Conservation (phyloP, 768 basidiomycete genomes). For the Boletus vermiculosoides region DNA sequence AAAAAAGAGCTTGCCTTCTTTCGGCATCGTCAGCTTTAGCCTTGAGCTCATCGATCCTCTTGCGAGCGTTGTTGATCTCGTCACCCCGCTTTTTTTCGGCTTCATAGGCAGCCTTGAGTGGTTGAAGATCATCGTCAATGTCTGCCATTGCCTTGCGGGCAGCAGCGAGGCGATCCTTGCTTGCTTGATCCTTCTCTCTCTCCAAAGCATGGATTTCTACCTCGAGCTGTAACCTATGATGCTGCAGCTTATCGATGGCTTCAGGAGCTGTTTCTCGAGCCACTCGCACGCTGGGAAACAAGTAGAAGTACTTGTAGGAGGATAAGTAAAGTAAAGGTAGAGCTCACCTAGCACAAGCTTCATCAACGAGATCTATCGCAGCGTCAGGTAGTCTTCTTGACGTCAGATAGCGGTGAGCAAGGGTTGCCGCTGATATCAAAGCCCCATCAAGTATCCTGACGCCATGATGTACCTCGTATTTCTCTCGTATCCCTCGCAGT, state of each 20-base stretch:
- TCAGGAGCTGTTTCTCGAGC: conserved; percentile 94
- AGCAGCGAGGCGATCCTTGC: conserved; percentile 72
- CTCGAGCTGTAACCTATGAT: conserved; percentile 85
- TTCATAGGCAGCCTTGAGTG: conserved; percentile 83
- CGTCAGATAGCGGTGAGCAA: conserved; percentile 92
- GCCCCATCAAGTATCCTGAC: conserved; percentile 87
- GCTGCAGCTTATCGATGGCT: conserved; percentile 87
- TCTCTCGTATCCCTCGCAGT: conserved; percentile 89
- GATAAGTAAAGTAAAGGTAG: background rate
- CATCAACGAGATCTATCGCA: conserved; percentile 91
- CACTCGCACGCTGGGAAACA: conserved; percentile 67
- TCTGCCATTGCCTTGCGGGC: conserved; percentile 80
- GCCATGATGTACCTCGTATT: conserved; percentile 91
- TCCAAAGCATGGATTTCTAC: conserved; percentile 94
- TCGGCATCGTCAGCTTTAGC: conserved; percentile 94
- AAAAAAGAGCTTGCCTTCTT: conserved; percentile 52
- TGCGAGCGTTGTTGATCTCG: conserved; percentile 71
- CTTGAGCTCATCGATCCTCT: conserved; percentile 86
- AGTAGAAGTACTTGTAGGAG: background rate
- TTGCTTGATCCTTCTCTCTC: conserved; percentile 86
- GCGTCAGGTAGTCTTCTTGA: conserved; percentile 76
- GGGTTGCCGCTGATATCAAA: conserved; percentile 82
- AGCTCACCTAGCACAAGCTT: conserved; percentile 81
- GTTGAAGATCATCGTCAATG: conserved; percentile 80
- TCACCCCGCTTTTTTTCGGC: conserved; percentile 81